These are phyloP conservation scores for Hypoxylon sp. DNA, from an alignment of 2,329 filamentous ascomycete genomes.

Conservation along the genomic window DNA sequence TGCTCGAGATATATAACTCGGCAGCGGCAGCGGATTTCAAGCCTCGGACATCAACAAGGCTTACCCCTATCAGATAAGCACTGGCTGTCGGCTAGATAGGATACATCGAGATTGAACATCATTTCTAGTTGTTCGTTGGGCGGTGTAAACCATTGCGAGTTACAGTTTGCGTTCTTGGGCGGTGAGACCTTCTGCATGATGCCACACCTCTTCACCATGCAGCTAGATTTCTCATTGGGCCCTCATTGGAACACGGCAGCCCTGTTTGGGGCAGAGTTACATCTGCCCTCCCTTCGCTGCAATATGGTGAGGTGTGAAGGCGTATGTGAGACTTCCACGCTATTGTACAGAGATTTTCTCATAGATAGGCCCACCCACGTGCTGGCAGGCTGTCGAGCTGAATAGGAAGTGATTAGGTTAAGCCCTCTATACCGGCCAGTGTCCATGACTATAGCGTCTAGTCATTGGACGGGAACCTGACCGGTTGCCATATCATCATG, in stretches of 20 bases:
- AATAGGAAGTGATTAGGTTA: not conserved
- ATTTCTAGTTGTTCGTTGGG: constrained; percentile 5
- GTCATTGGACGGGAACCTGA: not conserved
- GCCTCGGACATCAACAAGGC: too few species aligned
- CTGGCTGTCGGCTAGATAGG: too few species aligned
- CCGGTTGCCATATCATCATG: not conserved
- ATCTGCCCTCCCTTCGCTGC: constrained; percentile 29
- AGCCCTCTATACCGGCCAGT: too few species aligned
- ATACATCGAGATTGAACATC: not conserved
- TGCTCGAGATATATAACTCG: too few species aligned
- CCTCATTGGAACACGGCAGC: constrained; percentile 37
- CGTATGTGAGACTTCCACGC: not conserved
- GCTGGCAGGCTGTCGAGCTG: too few species aligned
- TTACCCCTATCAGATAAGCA: too few species aligned
- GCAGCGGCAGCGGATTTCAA: too few species aligned
- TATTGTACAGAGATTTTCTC: not conserved
- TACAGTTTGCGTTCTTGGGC: constrained; percentile 25
- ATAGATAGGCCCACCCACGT: constrained; percentile 3
- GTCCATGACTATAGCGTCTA: not conserved
- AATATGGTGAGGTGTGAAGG: constrained; percentile 2
- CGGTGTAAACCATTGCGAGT: constrained; percentile 29
- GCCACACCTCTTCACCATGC: constrained; percentile 35
- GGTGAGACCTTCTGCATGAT: constrained; percentile 40
- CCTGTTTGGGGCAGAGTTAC: constrained; percentile 36
- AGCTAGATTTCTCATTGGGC: constrained; percentile 41